Conservation (phyloP, 208 protist genomes). For the Wallacemonas sp. region DNA sequence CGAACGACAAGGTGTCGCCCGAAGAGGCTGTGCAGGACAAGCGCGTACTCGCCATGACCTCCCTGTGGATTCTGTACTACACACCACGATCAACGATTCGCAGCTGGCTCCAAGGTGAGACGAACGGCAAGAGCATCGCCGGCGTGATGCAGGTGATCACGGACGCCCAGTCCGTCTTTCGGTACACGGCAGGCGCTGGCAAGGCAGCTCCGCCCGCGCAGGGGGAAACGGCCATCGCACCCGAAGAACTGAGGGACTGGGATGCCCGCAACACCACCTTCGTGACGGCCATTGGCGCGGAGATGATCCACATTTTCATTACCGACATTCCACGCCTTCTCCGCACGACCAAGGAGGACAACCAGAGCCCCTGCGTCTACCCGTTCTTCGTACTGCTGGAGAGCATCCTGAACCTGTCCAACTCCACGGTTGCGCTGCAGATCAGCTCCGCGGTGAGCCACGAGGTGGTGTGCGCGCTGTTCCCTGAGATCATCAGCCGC, state of each 20-base stretch:
- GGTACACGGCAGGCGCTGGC: constrained; percentile 49
- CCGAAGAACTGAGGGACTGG: constrained; percentile 41
- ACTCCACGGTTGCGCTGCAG: constrained; percentile 84
- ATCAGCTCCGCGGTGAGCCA: constrained; percentile 69
- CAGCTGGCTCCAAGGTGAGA: constrained; percentile 54
- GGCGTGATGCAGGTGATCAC: constrained; percentile 72
- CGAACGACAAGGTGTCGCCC: constrained; percentile 46
- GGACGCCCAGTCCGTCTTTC: constrained; percentile 73
- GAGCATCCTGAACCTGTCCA: constrained; percentile 64
- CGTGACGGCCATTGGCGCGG: constrained; percentile 66
- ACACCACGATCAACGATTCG: constrained; percentile 38
- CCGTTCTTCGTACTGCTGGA: constrained; percentile 88
- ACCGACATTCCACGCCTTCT: constrained; percentile 54
- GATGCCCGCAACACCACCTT: constrained; percentile 80
- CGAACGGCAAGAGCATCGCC: constrained; percentile 48
- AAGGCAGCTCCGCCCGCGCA: constrained; percentile 23
- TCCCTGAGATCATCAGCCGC: constrained; percentile 81
- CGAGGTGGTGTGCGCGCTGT: constrained; percentile 69
- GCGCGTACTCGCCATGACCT: constrained; percentile 58
- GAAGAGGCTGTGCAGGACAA: constrained; percentile 48
- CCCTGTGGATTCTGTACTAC: constrained; percentile 86
- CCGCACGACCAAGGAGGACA: constrained; percentile 60
- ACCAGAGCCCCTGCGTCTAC: constrained; percentile 49
- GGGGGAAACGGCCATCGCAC: constrained; percentile 8
- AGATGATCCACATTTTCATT: constrained; percentile 65